Base-by-base conservation (phyloP, 2,329 filamentous ascomycete species). In the Cryphonectria carpinicola region DNA sequence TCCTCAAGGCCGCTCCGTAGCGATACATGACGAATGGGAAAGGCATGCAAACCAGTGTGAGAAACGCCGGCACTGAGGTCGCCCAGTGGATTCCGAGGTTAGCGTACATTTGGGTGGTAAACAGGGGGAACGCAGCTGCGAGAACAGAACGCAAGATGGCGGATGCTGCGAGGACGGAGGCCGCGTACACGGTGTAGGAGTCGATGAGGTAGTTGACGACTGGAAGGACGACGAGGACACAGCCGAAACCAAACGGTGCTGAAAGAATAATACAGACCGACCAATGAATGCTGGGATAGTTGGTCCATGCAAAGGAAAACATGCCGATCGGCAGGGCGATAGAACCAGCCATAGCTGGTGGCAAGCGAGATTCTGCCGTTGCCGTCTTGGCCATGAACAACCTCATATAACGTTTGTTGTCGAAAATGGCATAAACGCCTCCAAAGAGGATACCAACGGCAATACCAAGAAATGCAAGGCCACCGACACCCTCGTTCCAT, bases 81-180 rank as follows among this genome's bases (percentile, higher is more conserved):
- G 91, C 93, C 92, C 92, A 95, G 81, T 94, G 91, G 68, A 92
- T 90, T 61, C 92, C 91, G 1, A 92, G 83, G 69, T 84, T 82
- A 2, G 82, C 52, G 76, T 87, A 89, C 85, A 89, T 88, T 72
- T 80, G 82, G 0, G 83, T 85, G 0, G 91, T 93, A 79, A 94
- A 94, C 0, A 94, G 84, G 0, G 92, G 92, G 81, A 94, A 94
- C 1, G 87, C 89, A 0, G 90, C 88, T 70, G 91, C 92, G 72
- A 94, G 92, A 25, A 92, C 80, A 0, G 90, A 93, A 70, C 92
- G 89, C 19, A 94, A 81, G 35, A 94, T 88, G 1, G 89, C 86
- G 79, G 90, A 93, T 63, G 91, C 91, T 1, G 92, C 92, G 17
- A 95, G 83, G 0, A 90, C 92, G 0, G 90, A 93, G 0, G 92